These are phyloP conservation scores for Strobilomyces echinocephalus DNA, from an alignment of 768 basidiomycete genomes.

Conservation along the genomic window DNA sequence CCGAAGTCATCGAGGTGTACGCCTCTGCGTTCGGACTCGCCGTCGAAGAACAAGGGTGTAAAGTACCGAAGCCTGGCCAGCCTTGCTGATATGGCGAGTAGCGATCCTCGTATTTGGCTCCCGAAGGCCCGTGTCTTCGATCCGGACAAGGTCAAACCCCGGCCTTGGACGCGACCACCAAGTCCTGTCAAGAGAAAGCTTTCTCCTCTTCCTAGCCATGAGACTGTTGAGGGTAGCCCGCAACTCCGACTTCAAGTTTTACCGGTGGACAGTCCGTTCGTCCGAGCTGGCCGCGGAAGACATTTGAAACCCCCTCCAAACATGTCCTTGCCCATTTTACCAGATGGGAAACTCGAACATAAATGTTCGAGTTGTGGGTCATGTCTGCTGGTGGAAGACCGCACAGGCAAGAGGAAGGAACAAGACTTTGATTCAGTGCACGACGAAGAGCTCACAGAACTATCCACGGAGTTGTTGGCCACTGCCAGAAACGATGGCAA, in stretches of 20 bases:
- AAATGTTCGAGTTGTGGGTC: not conserved
- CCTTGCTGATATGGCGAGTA: conserved; percentile 5
- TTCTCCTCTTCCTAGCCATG: not conserved
- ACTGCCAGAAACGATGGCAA: conserved; percentile 5
- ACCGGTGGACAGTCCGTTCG: conserved; percentile 10
- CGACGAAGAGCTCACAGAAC: conserved; percentile 2
- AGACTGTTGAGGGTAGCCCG: not conserved
- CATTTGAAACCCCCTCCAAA: conserved; percentile 15
- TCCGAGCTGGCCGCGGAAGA: conserved; percentile 22
- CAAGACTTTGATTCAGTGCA: not conserved
- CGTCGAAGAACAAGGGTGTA: conserved; percentile 15
- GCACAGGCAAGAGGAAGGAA: conserved; percentile 1
- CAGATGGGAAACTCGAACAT: not conserved
- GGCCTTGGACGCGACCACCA: conserved; percentile 20
- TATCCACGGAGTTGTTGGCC: not conserved
- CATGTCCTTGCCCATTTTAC: conserved; percentile 17
- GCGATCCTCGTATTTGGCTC: conserved; percentile 28
- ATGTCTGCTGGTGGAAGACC: not conserved
- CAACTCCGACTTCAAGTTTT: not conserved
- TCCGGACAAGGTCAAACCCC: conserved; percentile 23
- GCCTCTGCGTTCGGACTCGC: conserved; percentile 3
- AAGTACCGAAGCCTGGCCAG: conserved; percentile 19
- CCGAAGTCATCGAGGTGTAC: conserved; percentile 4
- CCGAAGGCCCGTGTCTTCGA: conserved; percentile 24
- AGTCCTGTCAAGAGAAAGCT: conserved; percentile 15